Evolutionary conservation across 1,284 basidiomycete genomes (phyloP), one percentile per base, ranked within the genome.

Genomic region (Gymnopus androsaceus): DNA sequence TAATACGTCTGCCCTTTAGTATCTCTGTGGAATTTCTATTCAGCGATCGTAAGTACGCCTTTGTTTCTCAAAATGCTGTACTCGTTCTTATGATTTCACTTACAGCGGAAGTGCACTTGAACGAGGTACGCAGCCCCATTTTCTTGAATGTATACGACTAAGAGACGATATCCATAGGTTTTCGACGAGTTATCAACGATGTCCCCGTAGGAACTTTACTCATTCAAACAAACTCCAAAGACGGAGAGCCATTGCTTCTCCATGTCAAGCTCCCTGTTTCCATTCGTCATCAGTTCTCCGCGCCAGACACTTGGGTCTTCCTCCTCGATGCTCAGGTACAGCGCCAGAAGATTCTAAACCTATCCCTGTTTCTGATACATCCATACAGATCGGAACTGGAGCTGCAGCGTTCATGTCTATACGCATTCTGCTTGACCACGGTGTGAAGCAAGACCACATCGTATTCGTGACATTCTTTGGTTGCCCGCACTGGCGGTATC

Each of bases 361-460:
- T 54, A 19, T 27, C 31, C n/a, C n/a, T n/a, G 25, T 56, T 51
- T 31, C 14, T 33, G 19, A 38, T 15, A 14, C 38, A 34, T 12
- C 45, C 11, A 2, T 36, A 38, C 60, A 96, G 85, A 94, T 98
- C 70, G 94, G 94, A 4, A 98, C 95, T 0, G 96, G 90, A 2
- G 95, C 96, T 0, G 87, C 95, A 3, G 95, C 93, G 0, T 89
- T 95, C 71, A 98, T 98, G 96, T 92, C 94, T 0, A 91, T 99
- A 56, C 88, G 96, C n/a, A 85, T 97, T 4, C 76, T 98, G 15
- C 81, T 98, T 25, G 96, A 99, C 67, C 96, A 99, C 66, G 95
- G 95, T n/a, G 88, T 98, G 7, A 82, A 69, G 61, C 84, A 94
- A 66, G 81, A 88, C 44, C 87, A 88, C 65, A 94, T 95, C 64